A percentile compares a stretch with the other conserved stretches of the same genome.
Evolutionary conservation across 2,329 filamentous ascomycete genomes (phyloP).

Genomic region (Cladophialophora psammophila): DNA sequence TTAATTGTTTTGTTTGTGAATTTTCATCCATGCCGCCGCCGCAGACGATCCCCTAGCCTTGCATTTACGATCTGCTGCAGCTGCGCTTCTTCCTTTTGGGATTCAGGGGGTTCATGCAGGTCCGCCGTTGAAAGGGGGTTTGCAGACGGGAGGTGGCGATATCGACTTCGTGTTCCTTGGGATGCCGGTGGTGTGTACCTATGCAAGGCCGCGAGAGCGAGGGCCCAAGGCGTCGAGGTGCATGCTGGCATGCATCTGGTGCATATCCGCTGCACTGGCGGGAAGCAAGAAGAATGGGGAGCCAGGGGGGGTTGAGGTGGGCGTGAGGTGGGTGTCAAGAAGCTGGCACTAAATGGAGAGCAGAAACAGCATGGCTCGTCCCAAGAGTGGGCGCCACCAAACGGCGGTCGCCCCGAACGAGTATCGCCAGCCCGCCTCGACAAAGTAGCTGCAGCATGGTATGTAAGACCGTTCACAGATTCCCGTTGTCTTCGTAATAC

Average conservation of each 20-base stretch:
- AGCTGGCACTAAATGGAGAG: background rate
- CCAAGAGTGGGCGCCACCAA: background rate
- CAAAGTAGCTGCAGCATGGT: background rate
- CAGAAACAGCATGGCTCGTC: slow-evolving; percentile 9
- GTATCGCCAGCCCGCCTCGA: background rate
- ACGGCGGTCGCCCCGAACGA: background rate
- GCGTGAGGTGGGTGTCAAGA: background rate
- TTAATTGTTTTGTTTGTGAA: background rate
- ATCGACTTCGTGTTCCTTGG: background rate
- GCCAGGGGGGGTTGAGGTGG: background rate
- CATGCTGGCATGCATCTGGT: background rate
- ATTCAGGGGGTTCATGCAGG: slow-evolving; percentile 21
- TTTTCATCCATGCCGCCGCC: background rate
- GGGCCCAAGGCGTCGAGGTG: background rate
- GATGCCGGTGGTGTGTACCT: background rate
- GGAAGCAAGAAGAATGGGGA: background rate
- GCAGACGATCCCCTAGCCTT: slow-evolving; percentile 11
- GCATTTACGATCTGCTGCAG: slow-evolving; percentile 20
- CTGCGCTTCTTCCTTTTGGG: background rate
- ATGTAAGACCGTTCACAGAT: background rate
- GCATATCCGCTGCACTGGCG: slow-evolving; percentile 1
- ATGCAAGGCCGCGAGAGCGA: background rate
- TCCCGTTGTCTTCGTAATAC: background rate
- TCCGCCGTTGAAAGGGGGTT: slow-evolving; percentile 3
- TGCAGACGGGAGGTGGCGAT: background rate